phyloP scores from a whole-genome alignment of 768 basidiomycete species.

The Rhizopogon sp. region DNA sequence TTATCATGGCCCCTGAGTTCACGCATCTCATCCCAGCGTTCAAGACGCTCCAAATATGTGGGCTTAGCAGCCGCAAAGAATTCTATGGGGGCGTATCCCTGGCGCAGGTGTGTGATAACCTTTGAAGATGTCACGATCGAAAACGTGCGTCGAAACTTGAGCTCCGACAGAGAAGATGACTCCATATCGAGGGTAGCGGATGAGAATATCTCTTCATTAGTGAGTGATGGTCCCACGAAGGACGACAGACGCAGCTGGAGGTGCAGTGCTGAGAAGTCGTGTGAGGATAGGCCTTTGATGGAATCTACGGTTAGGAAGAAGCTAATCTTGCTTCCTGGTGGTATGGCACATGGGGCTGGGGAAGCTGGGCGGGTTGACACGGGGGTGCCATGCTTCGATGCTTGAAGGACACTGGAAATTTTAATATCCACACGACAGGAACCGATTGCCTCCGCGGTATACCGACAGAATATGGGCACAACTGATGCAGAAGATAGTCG shows the following conservation, averaged over 20 bases:
- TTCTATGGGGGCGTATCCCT: constrained; percentile 82
- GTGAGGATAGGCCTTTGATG: constrained; percentile 84
- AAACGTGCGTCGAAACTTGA: constrained; percentile 82
- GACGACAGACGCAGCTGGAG: constrained; percentile 86
- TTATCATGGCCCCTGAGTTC: constrained; percentile 56
- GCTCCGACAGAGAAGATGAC: constrained; percentile 61
- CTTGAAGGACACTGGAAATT: constrained; percentile 61
- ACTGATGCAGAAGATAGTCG: constrained; percentile 68
- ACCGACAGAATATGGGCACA: constrained; percentile 88
- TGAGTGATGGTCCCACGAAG: constrained; percentile 66
- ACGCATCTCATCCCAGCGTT: constrained; percentile 91
- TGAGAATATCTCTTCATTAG: constrained; percentile 78
- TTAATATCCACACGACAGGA: constrained; percentile 87
- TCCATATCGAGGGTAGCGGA: constrained; percentile 75
- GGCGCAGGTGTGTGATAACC: constrained; percentile 64
- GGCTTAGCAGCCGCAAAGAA: constrained; percentile 83
- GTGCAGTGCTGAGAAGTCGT: constrained; percentile 84
- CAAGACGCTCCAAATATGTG: constrained; percentile 83
- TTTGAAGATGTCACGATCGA: constrained; percentile 72
- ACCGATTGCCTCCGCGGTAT: constrained; percentile 93
- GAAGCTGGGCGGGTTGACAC: constrained; percentile 73
- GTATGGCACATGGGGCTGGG: constrained; percentile 61
- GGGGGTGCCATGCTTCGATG: constrained; percentile 57
- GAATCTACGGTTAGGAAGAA: constrained; percentile 85
- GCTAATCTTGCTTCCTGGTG: constrained; percentile 72